Percentiles rank a stretch among this genome's conserved stretches.
Evolutionary conservation across 2,329 filamentous ascomycete species (phyloP).

Genomic region (Alternaria rosae): DNA sequence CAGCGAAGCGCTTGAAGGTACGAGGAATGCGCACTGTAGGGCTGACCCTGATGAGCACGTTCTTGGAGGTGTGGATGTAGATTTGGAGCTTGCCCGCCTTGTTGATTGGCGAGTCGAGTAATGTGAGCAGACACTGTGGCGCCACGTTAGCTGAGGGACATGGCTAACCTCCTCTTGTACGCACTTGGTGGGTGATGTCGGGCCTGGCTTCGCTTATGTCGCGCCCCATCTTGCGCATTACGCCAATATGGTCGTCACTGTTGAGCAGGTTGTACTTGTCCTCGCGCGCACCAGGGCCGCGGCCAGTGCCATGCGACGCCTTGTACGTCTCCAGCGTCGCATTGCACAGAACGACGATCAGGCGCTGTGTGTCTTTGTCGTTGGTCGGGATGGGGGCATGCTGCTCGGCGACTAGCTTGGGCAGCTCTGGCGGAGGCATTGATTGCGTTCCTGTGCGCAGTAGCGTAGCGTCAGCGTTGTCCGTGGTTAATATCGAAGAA

Average conservation of each 20-base stretch:
- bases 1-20: constrained; percentile 98
- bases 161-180: constrained; percentile 37
- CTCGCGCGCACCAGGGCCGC: constrained; percentile 72
- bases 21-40: constrained; percentile 97
- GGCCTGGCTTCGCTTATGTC: constrained; percentile 98
- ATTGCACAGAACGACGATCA: constrained; percentile 97
- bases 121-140: constrained; percentile 87
- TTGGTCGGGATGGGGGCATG: constrained; percentile 80
- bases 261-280: constrained; percentile 98
- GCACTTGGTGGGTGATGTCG: constrained; percentile 97
- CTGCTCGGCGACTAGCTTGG: constrained; percentile 92
- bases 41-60: constrained; percentile 95
- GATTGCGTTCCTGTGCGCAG: constrained; percentile 73
- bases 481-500: constrained; percentile 16
- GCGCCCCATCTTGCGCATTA: constrained; percentile 99
- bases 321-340: constrained; percentile 98
- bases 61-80: constrained; percentile 97
- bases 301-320: constrained; percentile 74
- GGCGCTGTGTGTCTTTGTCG: constrained; percentile 88
- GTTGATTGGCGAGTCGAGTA: constrained; percentile 98
- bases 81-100: constrained; percentile 98
- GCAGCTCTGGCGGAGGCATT: constrained; percentile 87
- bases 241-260: constrained; percentile 98
- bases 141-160: constrained; percentile 30
- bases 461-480: constrained; percentile 33